Evolutionary conservation across 2,329 filamentous ascomycete genomes (phyloP), one percentile per base, ranked within the genome.

Genomic region (Teratosphaeriaceae sp.): DNA sequence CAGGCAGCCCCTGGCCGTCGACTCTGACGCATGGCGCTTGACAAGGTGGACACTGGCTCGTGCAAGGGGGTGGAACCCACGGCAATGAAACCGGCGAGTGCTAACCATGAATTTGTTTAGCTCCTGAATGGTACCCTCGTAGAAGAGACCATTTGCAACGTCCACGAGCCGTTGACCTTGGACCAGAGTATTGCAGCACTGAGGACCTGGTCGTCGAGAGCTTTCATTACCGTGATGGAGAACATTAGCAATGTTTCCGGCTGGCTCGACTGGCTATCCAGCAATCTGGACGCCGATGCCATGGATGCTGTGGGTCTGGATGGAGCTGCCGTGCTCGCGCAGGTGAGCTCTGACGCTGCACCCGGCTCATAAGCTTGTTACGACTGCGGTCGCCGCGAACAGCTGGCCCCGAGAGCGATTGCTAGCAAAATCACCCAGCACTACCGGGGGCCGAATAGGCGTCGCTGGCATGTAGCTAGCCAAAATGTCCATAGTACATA

Each of bases 291-390:
- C 34, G 36, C 36, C 3, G 44, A 41, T 6, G 39, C 43, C 1
- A 47, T 60, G 55, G 40, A 49, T 15, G 43, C 33, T 7, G 49
- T 51, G 3, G 56, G 56, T 5, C 13, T 59, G n/a, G 46, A 54
- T 44, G 56, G 52, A 11, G 18, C 38, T 15, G 26, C 37, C 22
- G 48, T 56, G 3, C 45, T 42, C 38, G 22, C n/a, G 18, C 29
- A 41, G 34, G 43, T 55, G 15, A 55, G 52, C 26, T 30, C 16
- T n/a, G 38, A 33, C 22, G 38, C 27, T 16, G 26, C 8, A 8
- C 8, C 24, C 24, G 24, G 13, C 18, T 18, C 11, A 26, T 26
- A 26, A n/a, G 29, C 24, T 27, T 27, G 13, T 8, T 13, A 27
- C 24, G 24, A 8, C 24, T 8, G 24, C 24, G 13, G 24, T 8